phyloP scores from a whole-genome alignment of 176 grass and related monocot genomes.

The Thinopyrum elongatum region DNA sequence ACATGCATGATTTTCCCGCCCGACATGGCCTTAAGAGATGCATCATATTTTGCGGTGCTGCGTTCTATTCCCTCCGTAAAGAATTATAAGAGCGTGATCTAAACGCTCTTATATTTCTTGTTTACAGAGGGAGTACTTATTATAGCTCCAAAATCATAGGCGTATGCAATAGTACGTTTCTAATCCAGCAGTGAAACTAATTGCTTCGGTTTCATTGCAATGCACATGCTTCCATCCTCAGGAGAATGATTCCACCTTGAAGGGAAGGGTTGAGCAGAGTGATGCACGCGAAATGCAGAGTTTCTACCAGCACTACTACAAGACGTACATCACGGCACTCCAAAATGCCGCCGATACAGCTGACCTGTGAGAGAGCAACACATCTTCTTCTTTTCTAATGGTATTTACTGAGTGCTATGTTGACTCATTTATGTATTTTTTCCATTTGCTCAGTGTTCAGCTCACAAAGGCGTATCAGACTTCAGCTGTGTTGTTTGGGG shows the following conservation, averaged over 20 bases:
- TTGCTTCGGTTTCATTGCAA: neutral
- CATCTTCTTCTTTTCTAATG: neutral
- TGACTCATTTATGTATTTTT: neutral
- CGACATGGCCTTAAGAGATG: no score
- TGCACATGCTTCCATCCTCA: neutral
- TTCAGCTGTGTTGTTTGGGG: conserved; percentile 83
- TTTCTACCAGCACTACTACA: conserved; percentile 93
- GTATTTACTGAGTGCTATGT: neutral
- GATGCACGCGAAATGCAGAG: conserved; percentile 76
- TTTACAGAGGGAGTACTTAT: no score
- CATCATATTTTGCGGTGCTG: no score
- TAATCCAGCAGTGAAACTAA: neutral
- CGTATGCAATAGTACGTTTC: no score
- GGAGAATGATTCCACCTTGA: conserved; percentile 83
- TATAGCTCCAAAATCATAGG: no score
- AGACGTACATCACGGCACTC: neutral
- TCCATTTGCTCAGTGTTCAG: conserved; percentile 45
- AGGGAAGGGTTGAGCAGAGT: conserved; percentile 81
- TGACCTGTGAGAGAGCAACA: conserved; percentile 45
- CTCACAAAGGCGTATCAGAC: conserved; percentile 92
- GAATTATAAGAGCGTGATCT: no score
- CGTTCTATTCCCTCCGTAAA: no score
- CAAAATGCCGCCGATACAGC: conserved; percentile 56
- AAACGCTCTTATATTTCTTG: no score
- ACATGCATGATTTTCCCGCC: no score